Conservation (phyloP, 331 rosid species). For the Dryas integrifolia region DNA sequence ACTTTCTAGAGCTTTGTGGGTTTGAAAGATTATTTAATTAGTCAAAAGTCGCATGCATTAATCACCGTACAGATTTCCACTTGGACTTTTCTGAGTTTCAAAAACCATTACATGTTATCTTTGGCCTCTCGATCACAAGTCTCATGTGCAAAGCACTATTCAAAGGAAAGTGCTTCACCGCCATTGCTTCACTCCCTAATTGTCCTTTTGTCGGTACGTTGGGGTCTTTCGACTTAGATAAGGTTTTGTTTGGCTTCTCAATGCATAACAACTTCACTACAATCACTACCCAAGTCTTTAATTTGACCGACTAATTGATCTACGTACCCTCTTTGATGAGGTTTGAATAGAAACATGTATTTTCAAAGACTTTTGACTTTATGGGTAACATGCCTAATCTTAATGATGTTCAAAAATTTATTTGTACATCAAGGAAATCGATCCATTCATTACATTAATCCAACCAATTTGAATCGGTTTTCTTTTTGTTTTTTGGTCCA, state of each 20-base stretch:
- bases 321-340: background rate
- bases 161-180: conserved; percentile 5
- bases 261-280: background rate
- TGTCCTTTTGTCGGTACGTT: conserved; percentile 8
- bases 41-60: conserved; percentile 39
- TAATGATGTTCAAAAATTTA: background rate
- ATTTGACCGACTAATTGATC: background rate
- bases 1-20: conserved; percentile 17
- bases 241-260: conserved; percentile 11
- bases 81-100: conserved; percentile 14
- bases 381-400: background rate
- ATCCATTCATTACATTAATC: background rate
- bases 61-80: conserved; percentile 24
- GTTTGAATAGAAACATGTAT: background rate
- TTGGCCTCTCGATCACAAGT: background rate
- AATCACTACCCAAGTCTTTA: background rate
- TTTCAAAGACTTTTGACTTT: background rate
- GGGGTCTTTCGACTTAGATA: conserved; percentile 13
- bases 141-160: conserved; percentile 30
- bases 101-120: background rate
- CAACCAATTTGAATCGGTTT: background rate
- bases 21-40: background rate
- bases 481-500: too few species aligned
- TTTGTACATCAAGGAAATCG: too few species aligned
- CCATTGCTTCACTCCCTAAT: conserved; percentile 1